Base-by-base conservation (phyloP, 192 early-diverging fungal species). In the Phlyctochytrium bullatum region DNA sequence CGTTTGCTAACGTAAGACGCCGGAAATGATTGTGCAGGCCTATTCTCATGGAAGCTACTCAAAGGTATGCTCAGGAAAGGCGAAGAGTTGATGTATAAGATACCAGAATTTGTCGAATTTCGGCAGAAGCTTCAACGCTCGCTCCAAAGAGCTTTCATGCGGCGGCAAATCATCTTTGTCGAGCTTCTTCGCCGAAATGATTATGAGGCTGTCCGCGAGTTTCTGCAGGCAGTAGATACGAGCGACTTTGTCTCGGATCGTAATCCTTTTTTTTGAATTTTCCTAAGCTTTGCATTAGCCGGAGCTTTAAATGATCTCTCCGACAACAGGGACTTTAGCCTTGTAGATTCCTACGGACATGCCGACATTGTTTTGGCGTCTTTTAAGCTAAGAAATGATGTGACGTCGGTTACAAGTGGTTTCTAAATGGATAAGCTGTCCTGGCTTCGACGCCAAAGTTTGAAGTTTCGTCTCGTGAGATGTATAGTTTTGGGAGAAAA, bases 71-170 rank as follows among this genome's bases (percentile, higher is more conserved):
- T 59, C 2, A 16, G 12, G 4, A 10, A 14, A 3, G n/a, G 33
- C 17, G 16, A 14, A n/a, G 1, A 2, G 1, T 27, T 33, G 28
- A 34, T 20, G 0, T 50, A 31, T 34, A 76, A 95, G 79, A 85
- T 98, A 36, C 80, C 87, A 51, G 93, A 98, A 74, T 95, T 95
- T 68, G 80, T 91, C 29, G 84, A 90, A 52, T 95, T 98, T 73
- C 84, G 85, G 17, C 71, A 82, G 17, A 80, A 89, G 52, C 77
- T 98, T 2, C 75, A 76, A 1, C 75, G 84, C 60, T 95, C 95
- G 6, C 50, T 93, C 1, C 93, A 95, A 73, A 85, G 84, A 36
- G 79, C 86, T 30, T 74, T 93, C 60, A 80, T 85, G 2, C 79
- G 86, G 40, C 73, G 88, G 27, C 87, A 89, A 60, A 71, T 89